Conservation (phyloP, 805 yeast species). For the Yamadazyma paraphyllophila region DNA sequence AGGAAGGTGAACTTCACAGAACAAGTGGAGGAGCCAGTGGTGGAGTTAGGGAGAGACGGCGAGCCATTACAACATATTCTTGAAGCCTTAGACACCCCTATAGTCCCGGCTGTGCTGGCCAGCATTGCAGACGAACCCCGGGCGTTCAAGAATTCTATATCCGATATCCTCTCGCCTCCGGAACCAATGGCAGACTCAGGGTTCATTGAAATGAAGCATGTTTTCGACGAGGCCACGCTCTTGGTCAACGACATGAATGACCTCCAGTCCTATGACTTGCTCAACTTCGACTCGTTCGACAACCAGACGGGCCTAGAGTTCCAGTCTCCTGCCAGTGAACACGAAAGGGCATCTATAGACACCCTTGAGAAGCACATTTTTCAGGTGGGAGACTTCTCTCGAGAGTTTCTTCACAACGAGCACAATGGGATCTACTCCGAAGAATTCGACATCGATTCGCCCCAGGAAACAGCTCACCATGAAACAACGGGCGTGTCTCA, state of each 20-base stretch:
- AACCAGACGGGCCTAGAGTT: neutral
- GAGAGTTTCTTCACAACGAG: conserved; percentile 6
- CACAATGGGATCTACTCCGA: conserved; percentile 9
- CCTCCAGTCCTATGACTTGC: conserved; percentile 16
- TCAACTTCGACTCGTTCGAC: neutral
- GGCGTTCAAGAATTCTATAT: conserved; percentile 14
- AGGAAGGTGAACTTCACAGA: too few species aligned
- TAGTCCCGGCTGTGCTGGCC: too few species aligned
- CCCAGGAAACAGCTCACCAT: conserved; percentile 8
- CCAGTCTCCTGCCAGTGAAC: neutral
- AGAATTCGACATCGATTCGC: conserved; percentile 10
- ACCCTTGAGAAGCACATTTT: conserved; percentile 19
- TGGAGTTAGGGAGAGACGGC: too few species aligned
- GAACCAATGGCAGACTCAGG: conserved; percentile 7
- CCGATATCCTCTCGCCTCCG: conserved; percentile 15
- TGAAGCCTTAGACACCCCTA: too few species aligned
- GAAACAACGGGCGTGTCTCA: conserved; percentile 12
- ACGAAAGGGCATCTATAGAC: conserved; percentile 10
- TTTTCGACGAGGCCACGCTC: conserved; percentile 34
- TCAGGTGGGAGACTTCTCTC: conserved; percentile 20
- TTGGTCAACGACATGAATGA: conserved; percentile 34
- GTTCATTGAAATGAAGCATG: conserved; percentile 12
- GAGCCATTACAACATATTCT: too few species aligned
- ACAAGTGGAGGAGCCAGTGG: too few species aligned
- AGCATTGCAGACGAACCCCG: too few species aligned